Evolutionary conservation across 495 filamentous ascomycete species (phyloP), one percentile per base, ranked within the genome.

Genomic region (Penicillium steckii): DNA sequence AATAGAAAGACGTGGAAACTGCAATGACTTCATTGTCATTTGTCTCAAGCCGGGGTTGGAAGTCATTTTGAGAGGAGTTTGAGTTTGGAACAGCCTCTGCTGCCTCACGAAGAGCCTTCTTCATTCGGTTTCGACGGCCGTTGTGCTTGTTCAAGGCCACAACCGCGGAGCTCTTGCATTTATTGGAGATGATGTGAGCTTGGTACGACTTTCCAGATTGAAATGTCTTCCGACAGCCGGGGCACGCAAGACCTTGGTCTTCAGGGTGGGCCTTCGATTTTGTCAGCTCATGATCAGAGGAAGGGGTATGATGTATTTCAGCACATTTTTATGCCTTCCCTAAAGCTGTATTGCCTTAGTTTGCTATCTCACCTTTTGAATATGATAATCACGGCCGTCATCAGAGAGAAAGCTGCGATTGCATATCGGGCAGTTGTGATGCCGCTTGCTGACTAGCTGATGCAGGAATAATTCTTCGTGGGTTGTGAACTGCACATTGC

Each of bases 401-500:
- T 69, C 66, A 30, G 70, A 75, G 42, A 65, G 60, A 51, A 80
- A 83, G 13, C 84, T 79, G 6, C 69, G 50, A 15, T 73, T 74
- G 52, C 82, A 85, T 19, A 81, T 49, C 0, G 66, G 67, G 57
- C 82, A 85, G 44, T 66, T 65, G 44, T 79, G 73, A 48, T 83
- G 79, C 1, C 59, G 64, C 1, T 62, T 48, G 35, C 66, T 74
- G 23, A 62, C 62, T 26, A 74, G 63, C 44, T 71, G 75, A 55
- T 78, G 74, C 8, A 67, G 53, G 18, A 68, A 64, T 4, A 80
- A 52, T 6, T 61, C 66, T 18, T 75, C 74, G 18, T 68, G 74
- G 41, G 70, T 60, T 0, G 55, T 47, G 49, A 73, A 81, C 60
- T 83, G 79, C 22, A 71, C 40, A 41, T 83, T 66, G 55, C 81